Evolutionary conservation across 305 asterid genomes (phyloP).

Genomic region (Fraxinus angustifolia): DNA sequence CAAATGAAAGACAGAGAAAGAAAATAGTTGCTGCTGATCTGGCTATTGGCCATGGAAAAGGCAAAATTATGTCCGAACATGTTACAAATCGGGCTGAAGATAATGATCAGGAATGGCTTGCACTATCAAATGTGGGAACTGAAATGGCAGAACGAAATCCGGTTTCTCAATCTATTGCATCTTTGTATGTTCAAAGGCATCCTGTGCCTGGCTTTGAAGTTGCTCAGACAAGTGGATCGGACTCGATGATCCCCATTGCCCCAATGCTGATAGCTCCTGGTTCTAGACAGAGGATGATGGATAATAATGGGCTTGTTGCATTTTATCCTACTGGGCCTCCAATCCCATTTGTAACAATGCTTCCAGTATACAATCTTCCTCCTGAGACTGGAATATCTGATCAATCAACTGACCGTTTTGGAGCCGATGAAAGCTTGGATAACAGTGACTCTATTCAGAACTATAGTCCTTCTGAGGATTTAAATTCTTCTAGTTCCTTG

Average conservation of each 20-base stretch:
- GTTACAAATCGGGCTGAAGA: slow-evolving; percentile 46
- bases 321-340: slow-evolving; percentile 98
- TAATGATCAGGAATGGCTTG: slow-evolving; percentile 63
- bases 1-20: slow-evolving; percentile 70
- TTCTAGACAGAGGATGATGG: slow-evolving; percentile 54
- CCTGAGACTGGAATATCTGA: slow-evolving; percentile 61
- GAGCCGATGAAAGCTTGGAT: slow-evolving; percentile 46
- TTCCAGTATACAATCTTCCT: slow-evolving; percentile 70
- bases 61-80: slow-evolving; percentile 52
- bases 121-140: slow-evolving; percentile 35
- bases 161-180: slow-evolving; percentile 47
- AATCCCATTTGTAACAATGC: slow-evolving; percentile 88
- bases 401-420: slow-evolving; percentile 48
- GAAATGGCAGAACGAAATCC: slow-evolving; percentile 51
- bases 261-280: slow-evolving; percentile 78
- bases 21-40: slow-evolving; percentile 46
- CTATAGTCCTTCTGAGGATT: slow-evolving; percentile 42
- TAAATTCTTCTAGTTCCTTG: slow-evolving; percentile 39
- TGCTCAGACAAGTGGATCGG: slow-evolving; percentile 79
- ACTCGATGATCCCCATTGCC: slow-evolving; percentile 55
- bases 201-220: slow-evolving; percentile 50
- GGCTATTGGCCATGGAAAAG: slow-evolving; percentile 51
- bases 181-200: slow-evolving; percentile 50
- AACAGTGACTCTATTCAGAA: slow-evolving; percentile 45
- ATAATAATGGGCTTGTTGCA: slow-evolving; percentile 66